Percentiles rank a stretch among this genome's conserved stretches.
Conservation (phyloP, 2,329 filamentous ascomycete genomes). For the Fusarium udum region DNA sequence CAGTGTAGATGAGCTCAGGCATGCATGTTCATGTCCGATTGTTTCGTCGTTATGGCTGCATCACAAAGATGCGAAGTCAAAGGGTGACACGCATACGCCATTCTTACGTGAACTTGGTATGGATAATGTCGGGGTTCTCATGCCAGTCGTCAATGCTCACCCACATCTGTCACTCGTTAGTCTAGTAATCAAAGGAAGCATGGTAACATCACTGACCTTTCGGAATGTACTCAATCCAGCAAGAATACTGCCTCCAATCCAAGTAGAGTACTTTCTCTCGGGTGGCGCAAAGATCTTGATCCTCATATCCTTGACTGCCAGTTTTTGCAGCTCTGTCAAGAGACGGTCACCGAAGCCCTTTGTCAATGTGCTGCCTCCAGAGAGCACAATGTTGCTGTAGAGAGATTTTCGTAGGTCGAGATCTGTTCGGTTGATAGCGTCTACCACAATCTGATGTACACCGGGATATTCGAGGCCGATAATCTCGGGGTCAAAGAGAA, state of each 20-base stretch:
- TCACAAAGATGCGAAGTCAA: constrained; percentile 17
- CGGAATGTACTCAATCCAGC: constrained; percentile 97
- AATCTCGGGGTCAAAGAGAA: constrained; percentile 96
- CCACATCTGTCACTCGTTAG: constrained; percentile 80
- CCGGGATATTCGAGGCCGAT: constrained; percentile 95
- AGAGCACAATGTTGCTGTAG: constrained; percentile 97
- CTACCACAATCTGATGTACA: constrained; percentile 97
- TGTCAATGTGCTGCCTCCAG: constrained; percentile 93
- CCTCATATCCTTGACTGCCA: constrained; percentile 98
- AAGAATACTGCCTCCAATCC: constrained; percentile 98
- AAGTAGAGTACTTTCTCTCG: constrained; percentile 97
- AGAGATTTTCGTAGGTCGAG: constrained; percentile 93
- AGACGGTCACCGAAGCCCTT: constrained; percentile 96
- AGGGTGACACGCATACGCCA: neutral
- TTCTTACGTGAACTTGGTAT: constrained; percentile 89
- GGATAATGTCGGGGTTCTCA: constrained; percentile 98
- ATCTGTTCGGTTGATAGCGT: constrained; percentile 93
- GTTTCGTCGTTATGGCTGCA: constrained; percentile 21
- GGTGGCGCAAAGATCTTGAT: constrained; percentile 99
- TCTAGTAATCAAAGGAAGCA: neutral
- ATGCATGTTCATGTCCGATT: constrained; percentile 6
- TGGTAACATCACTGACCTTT: constrained; percentile 71
- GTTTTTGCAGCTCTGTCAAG: constrained; percentile 87
- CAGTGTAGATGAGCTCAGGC: neutral
- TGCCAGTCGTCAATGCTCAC: constrained; percentile 99